These are phyloP conservation scores for Heterobasidion occidentale DNA, from an alignment of 1,284 basidiomycete genomes.

Conservation along the genomic window DNA sequence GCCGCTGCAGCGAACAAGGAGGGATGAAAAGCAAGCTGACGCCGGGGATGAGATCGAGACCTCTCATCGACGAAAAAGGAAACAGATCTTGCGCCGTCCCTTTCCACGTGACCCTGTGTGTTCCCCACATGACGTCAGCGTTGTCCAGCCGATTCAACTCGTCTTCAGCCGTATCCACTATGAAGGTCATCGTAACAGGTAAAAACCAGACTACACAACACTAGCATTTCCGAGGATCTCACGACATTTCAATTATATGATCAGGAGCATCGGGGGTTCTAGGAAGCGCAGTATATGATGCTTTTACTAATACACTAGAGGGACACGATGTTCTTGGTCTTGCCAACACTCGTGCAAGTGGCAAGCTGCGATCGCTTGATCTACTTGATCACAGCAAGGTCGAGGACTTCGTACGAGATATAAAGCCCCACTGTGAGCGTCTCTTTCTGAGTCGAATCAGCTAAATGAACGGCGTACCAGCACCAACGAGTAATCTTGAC, in stretches of 20 bases:
- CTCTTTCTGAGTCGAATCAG: neutral
- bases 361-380: slow-evolving; percentile 51
- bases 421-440: slow-evolving; percentile 60
- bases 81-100: neutral
- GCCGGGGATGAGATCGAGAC: neutral
- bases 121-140: neutral
- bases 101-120: neutral
- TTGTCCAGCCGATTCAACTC: no score
- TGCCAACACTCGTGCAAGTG: slow-evolving; percentile 50
- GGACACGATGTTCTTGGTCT: slow-evolving; percentile 47
- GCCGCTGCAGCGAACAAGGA: no score
- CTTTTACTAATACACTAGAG: slow-evolving; percentile 36
- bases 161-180: neutral
- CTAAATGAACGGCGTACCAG: neutral
- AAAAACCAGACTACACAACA: neutral
- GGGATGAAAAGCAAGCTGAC: no score
- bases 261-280: slow-evolving; percentile 74
- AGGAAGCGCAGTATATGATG: slow-evolving; percentile 56
- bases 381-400: slow-evolving; percentile 45
- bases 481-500: neutral
- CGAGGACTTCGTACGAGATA: slow-evolving; percentile 39
- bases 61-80: neutral
- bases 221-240: neutral
- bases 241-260: neutral
- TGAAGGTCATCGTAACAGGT: neutral